These are phyloP conservation scores for Athelia psychrophila DNA, from an alignment of 1,284 basidiomycete species.

Conservation along the genomic window DNA sequence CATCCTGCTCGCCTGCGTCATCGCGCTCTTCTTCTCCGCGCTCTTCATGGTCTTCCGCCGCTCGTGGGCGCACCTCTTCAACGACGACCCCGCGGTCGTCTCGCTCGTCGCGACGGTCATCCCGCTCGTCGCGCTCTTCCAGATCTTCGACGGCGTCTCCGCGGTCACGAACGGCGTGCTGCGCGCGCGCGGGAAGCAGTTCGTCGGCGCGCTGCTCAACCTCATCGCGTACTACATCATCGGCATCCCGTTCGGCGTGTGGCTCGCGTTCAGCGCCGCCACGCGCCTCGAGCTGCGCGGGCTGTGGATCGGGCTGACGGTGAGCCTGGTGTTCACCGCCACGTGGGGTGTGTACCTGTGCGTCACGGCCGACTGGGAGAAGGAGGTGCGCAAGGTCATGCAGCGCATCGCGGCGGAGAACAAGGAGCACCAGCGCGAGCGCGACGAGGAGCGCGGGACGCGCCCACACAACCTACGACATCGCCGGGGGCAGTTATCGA, in stretches of 20 bases:
- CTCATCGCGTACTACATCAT: conserved; percentile 68
- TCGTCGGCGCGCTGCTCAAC: conserved; percentile 64
- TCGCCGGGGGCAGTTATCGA: too few relatives aligned
- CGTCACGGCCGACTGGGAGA: conserved; percentile 56
- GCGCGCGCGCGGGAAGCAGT: conserved; percentile 75
- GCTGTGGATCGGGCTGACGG: conserved; percentile 66
- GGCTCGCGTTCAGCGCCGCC: conserved; percentile 50
- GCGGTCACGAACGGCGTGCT: conserved; percentile 76
- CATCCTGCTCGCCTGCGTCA: conserved; percentile 56
- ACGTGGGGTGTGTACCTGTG: conserved; percentile 48
- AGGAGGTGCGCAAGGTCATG: conserved; percentile 57
- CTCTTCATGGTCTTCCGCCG: conserved; percentile 73
- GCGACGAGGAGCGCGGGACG: too few relatives aligned
- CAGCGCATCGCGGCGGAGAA: conserved; percentile 40
- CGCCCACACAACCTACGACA: too few relatives aligned
- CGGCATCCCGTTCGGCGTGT: conserved; percentile 65
- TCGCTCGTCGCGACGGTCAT: conserved; percentile 68
- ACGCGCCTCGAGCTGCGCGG: conserved; percentile 46
- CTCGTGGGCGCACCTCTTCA: conserved; percentile 83
- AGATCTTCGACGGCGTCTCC: conserved; percentile 73
- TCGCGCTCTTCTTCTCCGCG: conserved; percentile 60
- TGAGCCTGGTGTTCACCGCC: conserved; percentile 55
- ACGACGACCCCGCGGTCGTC: conserved; percentile 72
- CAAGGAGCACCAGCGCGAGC: neutral
- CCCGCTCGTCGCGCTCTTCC: conserved; percentile 78